Evolutionary conservation across 345 rosid species (phyloP), one percentile per base, ranked within the genome.

Genomic region (Erodium maritimum): DNA sequence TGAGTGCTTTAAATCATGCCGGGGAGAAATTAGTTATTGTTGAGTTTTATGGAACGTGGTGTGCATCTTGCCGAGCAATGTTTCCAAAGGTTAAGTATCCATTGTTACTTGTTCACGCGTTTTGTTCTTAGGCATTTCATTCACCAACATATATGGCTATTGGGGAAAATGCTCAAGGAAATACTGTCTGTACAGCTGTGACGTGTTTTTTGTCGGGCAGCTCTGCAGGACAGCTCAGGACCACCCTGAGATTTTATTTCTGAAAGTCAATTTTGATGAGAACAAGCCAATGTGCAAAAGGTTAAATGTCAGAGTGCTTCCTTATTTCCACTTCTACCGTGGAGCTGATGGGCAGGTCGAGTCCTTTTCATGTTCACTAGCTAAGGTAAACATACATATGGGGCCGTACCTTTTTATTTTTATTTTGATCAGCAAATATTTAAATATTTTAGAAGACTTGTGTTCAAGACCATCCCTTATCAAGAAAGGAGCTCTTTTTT

Each of bases 21-120:
- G 86, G 84, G 8, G 89, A 89, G 59, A 86, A 76, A 76, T 72
- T 89, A 79, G 96, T 89, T 48, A 86, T 89, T 72, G 95, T 89
- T 52, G 96, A 89, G 64, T 89, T 89, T 77, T 89, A 89, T 78
- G 96, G 96, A 67, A 86, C 96, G 23, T 89, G 96, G 96, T 89
- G 96, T 73, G 96, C 95, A 54, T 89, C 95, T 62, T 89, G 96
- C 67, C 80, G 86, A 66, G 95, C 96, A 62, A 71, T 89, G 56
- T 89, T 82, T 71, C 95, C 95, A 2, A 86, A 82, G 89, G 96
- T 82, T n/a, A 63, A 61, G 60, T 42, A 33, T 56, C 19, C 29
- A 17, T 56, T 55, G 48, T 37, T 67, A 54, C 33, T 23, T 42
- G 61, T 50, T 51, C 34, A 52, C 17, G n/a, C 25, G 7, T 3